phyloP scores from a whole-genome alignment of 75 land plant species.

The Pseudotsuga menziesii region DNA sequence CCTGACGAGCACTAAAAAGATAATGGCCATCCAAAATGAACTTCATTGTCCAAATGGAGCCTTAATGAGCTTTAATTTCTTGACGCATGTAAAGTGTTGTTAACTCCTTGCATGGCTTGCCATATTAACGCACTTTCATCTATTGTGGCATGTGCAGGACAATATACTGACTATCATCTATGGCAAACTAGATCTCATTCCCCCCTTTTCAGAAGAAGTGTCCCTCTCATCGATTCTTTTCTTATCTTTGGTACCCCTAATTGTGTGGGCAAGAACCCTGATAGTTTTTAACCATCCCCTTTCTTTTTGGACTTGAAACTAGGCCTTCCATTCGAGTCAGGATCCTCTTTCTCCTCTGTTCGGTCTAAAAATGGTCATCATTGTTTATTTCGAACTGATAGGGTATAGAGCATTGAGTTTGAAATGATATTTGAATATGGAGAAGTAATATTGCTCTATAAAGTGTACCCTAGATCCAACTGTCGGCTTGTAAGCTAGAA shows the following conservation, averaged over 20 bases:
- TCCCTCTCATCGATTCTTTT: slow-evolving; percentile 68
- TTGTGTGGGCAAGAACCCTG: slow-evolving; percentile 32
- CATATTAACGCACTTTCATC: slow-evolving; percentile 57
- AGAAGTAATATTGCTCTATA: no score
- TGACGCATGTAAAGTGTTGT: slow-evolving; percentile 70
- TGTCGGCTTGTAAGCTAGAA: no score
- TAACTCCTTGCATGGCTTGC: slow-evolving; percentile 72
- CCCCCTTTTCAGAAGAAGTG: slow-evolving; percentile 70
- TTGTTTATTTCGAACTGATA: no score
- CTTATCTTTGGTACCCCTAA: slow-evolving; percentile 28
- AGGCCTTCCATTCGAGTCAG: no score
- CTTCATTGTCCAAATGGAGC: slow-evolving; percentile 86
- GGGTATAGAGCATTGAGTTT: no score
- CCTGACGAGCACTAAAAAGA: slow-evolving; percentile 96
- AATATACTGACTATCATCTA: slow-evolving; percentile 71
- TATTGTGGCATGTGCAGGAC: slow-evolving; percentile 42
- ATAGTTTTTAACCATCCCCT: no score
- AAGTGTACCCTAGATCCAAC: no score
- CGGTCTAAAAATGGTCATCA: no score
- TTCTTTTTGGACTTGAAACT: no score
- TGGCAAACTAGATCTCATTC: slow-evolving; percentile 65
- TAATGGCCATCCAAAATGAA: slow-evolving; percentile 81
- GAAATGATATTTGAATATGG: no score
- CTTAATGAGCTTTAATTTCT: slow-evolving; percentile 81
- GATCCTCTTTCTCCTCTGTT: no score